A percentile compares a stretch with the other conserved stretches of the same genome.
Evolutionary conservation across 208 protist species (phyloP).

Genomic region (Jaenimonas drosophilae): DNA sequence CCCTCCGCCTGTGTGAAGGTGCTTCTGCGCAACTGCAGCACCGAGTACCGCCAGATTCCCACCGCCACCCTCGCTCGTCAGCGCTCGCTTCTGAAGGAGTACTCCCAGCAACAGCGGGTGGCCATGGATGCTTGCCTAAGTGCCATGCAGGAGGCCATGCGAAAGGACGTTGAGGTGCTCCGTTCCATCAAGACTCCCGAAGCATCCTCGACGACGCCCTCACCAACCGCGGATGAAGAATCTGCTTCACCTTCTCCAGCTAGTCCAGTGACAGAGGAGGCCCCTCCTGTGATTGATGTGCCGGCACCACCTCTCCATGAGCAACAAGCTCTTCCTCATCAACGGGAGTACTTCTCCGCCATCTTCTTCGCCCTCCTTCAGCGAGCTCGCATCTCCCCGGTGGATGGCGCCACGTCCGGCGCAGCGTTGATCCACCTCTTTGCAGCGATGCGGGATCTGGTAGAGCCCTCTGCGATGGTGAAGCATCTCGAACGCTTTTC

Average conservation of each 20-base stretch:
- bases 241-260: too few relatives aligned
- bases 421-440: constrained; percentile 26
- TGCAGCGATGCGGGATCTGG: constrained; percentile 10
- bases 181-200: neutral
- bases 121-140: neutral
- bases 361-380: constrained; percentile 19
- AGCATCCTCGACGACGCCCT: neutral
- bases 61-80: constrained; percentile 15
- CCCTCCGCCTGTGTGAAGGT: constrained; percentile 10
- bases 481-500: too few relatives aligned
- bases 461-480: constrained; percentile 16
- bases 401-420: constrained; percentile 36
- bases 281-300: too few relatives aligned
- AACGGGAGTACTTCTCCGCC: constrained; percentile 28
- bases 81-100: constrained; percentile 13
- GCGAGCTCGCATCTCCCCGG: constrained; percentile 34
- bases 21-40: constrained; percentile 20
- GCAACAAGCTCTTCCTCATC: too few relatives aligned
- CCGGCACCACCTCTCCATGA: too few relatives aligned
- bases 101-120: constrained; percentile 9
- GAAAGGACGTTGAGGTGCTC: constrained; percentile 9
- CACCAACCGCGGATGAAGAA: neutral
- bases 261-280: too few relatives aligned
- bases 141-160: constrained; percentile 13
- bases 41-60: constrained; percentile 18